Base-by-base conservation (phyloP, 2,329 filamentous ascomycete species). In the Aspergillus brunneoviolaceus region DNA sequence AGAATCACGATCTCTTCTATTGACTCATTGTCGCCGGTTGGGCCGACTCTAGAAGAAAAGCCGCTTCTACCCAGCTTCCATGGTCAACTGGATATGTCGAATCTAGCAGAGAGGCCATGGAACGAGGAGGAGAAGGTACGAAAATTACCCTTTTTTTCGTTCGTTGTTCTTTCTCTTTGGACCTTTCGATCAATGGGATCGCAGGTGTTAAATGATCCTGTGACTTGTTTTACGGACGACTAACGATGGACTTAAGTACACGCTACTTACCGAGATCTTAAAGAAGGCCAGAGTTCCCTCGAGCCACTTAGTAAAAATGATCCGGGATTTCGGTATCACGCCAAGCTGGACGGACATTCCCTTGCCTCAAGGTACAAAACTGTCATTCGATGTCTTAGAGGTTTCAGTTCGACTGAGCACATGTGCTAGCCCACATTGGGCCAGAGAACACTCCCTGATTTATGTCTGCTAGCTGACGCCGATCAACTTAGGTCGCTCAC, bases 91-190 rank as follows among this genome's bases (percentile, higher is more conserved):
- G 75, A 77, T 68, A 79, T 79, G 77, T 79, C 77, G 72, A 75
- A 72, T 72, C 70, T 67, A 75, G 64, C 71, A 59, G 77, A 78
- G 65, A 75, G 69, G 65, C 72, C 72, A 71, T 79, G 77, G 77
- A 74, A 74, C 35, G 77, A 79, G 70, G 76, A 78, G 70, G 77
- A 79, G 73, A 79, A 76, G 76, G 77, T 79, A 77, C 60, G 69
- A 52, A 48, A 19, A 7, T 27, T 5, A 27, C 14, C 5, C 47
- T n/a, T 27, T n/a, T 39, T 14, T 16, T 49, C 21, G 7, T 16
- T 11, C 31, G 39, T 33, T 25, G 2, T 42, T 29, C 49, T 6
- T 12, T 33, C 21, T 33, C 16, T n/a, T 21, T 23, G 2, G n/a
- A 29, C 42, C 27, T 27, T 45, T 23, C 14, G 5, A 31, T 16